Evolutionary conservation across 1,284 basidiomycete species (phyloP).

Genomic region (Leccinum laetum): DNA sequence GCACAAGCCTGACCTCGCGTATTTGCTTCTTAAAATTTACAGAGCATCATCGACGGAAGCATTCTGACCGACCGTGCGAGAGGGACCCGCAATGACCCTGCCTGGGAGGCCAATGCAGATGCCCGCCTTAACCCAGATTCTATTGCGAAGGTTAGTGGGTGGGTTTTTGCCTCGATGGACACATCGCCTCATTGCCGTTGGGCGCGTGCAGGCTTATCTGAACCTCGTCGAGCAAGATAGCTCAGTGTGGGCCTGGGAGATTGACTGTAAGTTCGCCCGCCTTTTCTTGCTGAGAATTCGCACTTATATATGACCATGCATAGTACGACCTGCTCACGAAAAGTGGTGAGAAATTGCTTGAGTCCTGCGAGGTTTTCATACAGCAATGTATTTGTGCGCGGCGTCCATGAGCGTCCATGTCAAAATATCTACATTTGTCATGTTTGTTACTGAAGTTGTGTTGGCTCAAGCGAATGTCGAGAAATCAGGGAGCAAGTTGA

Average conservation of each 20-base stretch:
- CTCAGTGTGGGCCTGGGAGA: constrained; percentile 69
- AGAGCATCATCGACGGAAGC: constrained; percentile 64
- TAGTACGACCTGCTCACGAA: constrained; percentile 46
- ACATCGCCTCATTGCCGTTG: constrained; percentile 23
- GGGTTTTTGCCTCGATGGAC: background rate
- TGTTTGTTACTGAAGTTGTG: background rate
- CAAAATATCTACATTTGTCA: background rate
- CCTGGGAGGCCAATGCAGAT: constrained; percentile 49
- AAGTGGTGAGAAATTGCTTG: constrained; percentile 31
- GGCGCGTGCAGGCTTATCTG: constrained; percentile 44
- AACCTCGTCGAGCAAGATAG: constrained; percentile 60
- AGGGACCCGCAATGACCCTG: constrained; percentile 30
- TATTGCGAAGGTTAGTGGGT: constrained; percentile 52
- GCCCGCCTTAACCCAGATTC: constrained; percentile 56
- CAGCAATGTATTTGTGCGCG: background rate
- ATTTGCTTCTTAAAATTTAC: constrained; percentile 10
- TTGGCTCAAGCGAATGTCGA: background rate
- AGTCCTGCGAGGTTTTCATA: background rate
- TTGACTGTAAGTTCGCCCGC: constrained; percentile 50
- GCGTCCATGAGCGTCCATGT: background rate
- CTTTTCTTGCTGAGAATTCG: background rate
- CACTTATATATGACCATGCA: constrained; percentile 3
- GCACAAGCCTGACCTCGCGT: background rate
- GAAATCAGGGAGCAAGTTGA: background rate
- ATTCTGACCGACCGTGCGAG: constrained; percentile 51